These are phyloP conservation scores for Colletotrichum navitas DNA, from an alignment of 2,329 filamentous ascomycete genomes.

Conservation along the genomic window DNA sequence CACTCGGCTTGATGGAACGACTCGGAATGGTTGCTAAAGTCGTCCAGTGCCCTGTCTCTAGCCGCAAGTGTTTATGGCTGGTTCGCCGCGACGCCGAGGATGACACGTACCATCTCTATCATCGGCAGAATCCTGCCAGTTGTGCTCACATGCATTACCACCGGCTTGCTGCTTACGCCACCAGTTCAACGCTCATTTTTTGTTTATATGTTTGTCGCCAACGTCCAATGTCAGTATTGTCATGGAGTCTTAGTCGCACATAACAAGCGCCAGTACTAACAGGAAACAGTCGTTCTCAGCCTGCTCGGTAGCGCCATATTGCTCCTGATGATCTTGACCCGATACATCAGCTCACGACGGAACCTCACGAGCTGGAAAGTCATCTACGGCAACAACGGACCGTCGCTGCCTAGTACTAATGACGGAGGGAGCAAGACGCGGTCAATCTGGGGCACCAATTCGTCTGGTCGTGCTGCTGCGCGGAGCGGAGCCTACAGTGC, in stretches of 20 bases:
- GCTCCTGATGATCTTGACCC: conserved; percentile 55
- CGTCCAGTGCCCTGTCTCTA: conserved; percentile 25
- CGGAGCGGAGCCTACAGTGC: conserved; percentile 37
- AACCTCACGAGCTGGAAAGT: conserved; percentile 50
- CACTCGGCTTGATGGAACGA: background rate
- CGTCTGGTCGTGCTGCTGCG: conserved; percentile 10
- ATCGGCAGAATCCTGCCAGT: conserved; percentile 27
- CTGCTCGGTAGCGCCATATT: conserved; percentile 50
- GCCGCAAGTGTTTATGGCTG: conserved; percentile 39
- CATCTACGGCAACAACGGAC: conserved; percentile 47
- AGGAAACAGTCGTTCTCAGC: conserved; percentile 26
- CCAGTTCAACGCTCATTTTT: conserved; percentile 10
- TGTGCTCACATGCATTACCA: conserved; percentile 22
- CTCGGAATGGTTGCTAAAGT: background rate
- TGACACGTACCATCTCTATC: conserved; percentile 30
- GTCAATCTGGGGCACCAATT: conserved; percentile 23
- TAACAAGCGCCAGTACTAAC: background rate
- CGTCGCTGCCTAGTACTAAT: conserved; percentile 1
- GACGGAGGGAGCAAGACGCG: conserved; percentile 24
- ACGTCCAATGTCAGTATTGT: conserved; percentile 29
- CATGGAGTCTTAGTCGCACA: background rate
- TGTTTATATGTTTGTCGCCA: conserved; percentile 34
- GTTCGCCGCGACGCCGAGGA: conserved; percentile 37
- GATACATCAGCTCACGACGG: conserved; percentile 55
- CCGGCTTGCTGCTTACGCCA: conserved; percentile 29